Percentiles rank a stretch among this genome's conserved stretches.
Evolutionary conservation across 176 grass and related monocot genomes (phyloP).

Genomic region (Rhynchospora tenuis): DNA sequence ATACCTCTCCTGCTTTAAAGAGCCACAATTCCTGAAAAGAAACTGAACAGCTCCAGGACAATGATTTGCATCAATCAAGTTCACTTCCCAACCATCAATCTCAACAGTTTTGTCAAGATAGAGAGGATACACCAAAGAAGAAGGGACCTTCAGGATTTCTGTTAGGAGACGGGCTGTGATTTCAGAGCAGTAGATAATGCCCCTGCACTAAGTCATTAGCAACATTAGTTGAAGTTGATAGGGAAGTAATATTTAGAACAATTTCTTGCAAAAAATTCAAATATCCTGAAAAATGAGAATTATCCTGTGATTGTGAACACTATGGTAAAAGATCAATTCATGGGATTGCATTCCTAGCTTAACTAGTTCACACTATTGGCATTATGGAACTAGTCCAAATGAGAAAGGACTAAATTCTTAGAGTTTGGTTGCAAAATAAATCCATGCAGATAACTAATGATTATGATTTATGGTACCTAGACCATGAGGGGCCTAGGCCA

Average conservation of each 20-base stretch:
- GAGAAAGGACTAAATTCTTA: background rate
- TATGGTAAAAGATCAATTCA: background rate
- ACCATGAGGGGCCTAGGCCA: conserved; percentile 62
- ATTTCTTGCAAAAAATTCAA: background rate
- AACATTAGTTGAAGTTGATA: background rate
- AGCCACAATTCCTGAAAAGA: conserved; percentile 48
- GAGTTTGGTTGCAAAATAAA: background rate
- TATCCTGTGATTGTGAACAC: background rate
- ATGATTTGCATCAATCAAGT: conserved; percentile 75
- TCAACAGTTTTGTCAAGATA: conserved; percentile 30
- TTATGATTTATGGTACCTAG: background rate
- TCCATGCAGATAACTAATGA: background rate
- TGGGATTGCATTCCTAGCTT: background rate
- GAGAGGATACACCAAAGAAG: conserved; percentile 51
- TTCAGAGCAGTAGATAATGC: conserved; percentile 66
- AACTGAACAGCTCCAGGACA: conserved; percentile 89
- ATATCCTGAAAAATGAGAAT: background rate
- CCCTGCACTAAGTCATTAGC: conserved; percentile 17
- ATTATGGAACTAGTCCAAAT: background rate
- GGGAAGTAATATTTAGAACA: background rate
- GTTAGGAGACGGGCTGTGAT: conserved; percentile 55
- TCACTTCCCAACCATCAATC: conserved; percentile 59
- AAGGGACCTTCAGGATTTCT: conserved; percentile 50
- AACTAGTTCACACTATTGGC: background rate
- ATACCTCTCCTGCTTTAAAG: conserved; percentile 37